Conservation (phyloP, 1,139 yeast species). For the Protomyces pachydermus region DNA sequence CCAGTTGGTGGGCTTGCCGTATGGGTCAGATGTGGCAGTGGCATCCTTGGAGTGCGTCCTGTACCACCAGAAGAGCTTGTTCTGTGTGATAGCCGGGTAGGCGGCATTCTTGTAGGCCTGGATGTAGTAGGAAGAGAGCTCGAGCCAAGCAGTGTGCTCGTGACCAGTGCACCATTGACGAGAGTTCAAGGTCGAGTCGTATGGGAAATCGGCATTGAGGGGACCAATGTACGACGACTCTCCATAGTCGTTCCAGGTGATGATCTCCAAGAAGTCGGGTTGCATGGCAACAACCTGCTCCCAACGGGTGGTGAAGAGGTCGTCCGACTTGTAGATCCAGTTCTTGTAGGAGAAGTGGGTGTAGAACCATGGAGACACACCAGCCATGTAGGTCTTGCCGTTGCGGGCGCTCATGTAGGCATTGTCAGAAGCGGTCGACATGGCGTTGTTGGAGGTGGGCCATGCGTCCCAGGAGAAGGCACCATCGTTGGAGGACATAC, state of each 20-base stretch:
- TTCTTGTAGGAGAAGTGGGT: constrained; percentile 31
- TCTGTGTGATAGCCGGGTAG: constrained; percentile 20
- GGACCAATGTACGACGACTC: constrained; percentile 31
- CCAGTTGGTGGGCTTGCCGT: constrained; percentile 26
- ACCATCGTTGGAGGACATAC: constrained; percentile 27
- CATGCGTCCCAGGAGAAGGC: constrained; percentile 32
- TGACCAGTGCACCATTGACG: constrained; percentile 20
- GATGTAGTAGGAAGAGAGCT: constrained; percentile 23
- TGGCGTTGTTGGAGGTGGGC: constrained; percentile 27
- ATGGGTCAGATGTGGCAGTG: constrained; percentile 23
- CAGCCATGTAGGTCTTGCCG: constrained; percentile 29
- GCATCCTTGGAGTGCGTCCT: constrained; percentile 27
- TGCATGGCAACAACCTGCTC: constrained; percentile 27
- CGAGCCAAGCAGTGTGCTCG: constrained; percentile 26
- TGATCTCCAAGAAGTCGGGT: constrained; percentile 29
- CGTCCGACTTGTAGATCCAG: constrained; percentile 30
- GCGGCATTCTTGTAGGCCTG: constrained; percentile 26
- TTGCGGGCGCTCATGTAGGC: constrained; percentile 27
- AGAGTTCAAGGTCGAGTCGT: constrained; percentile 8
- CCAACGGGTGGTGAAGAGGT: constrained; percentile 29
- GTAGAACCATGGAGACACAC: constrained; percentile 31
- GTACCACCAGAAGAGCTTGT: constrained; percentile 29
- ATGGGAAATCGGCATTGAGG: constrained; percentile 23
- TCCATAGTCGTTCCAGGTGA: constrained; percentile 32
- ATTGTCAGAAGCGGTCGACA: constrained; percentile 19